Conservation (phyloP, 805 yeast species). For the Yamadazyma sp. region DNA sequence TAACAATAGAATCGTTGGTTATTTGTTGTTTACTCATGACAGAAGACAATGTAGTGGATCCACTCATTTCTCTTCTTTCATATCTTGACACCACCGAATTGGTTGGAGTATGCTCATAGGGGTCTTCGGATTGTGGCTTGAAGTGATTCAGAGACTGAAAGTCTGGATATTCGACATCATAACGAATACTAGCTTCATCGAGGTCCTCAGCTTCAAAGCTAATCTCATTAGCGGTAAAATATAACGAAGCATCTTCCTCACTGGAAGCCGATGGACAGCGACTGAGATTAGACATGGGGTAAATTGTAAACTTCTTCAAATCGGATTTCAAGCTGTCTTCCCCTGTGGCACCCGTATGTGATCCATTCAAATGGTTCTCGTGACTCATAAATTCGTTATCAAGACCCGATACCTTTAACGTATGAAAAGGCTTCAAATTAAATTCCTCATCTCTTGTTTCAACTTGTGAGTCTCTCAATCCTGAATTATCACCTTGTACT, state of each 20-base stretch:
- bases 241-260: conserved; percentile 6
- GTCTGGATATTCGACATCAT: not conserved
- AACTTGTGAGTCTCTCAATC: no score
- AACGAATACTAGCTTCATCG: not conserved
- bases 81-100: not conserved
- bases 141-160: not conserved
- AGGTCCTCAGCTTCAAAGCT: not conserved
- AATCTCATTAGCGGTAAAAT: conserved; percentile 13
- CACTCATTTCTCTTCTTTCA: conserved; percentile 15
- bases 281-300: not conserved
- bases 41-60: conserved; percentile 20
- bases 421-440: conserved; percentile 16
- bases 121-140: not conserved
- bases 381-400: no score
- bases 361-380: no score
- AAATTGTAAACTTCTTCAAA: not conserved
- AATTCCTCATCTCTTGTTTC: conserved; percentile 6
- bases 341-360: not conserved
- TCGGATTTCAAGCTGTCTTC: no score
- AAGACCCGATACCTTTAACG: conserved; percentile 8
- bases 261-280: conserved; percentile 1
- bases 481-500: not conserved
- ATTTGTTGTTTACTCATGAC: conserved; percentile 19
- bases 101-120: not conserved
- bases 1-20: conserved; percentile 11